Percentiles rank a stretch among this genome's conserved stretches.
These are phyloP conservation scores for Fagus crenata DNA, from an alignment of 306 rosid genomes.

Conservation along the genomic window DNA sequence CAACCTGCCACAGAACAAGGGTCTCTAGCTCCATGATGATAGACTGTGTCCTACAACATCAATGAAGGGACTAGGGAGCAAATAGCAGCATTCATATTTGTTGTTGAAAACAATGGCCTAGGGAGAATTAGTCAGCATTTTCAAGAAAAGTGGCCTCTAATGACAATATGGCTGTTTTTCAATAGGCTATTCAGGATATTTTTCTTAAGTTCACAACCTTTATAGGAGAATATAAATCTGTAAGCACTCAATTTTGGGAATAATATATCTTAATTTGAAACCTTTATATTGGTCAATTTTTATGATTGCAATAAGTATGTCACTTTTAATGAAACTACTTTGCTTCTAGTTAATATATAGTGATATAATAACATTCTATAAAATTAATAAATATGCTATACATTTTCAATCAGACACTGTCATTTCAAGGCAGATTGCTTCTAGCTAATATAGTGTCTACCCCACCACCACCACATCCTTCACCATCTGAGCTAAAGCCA, in stretches of 20 bases:
- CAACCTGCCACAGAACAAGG: conserved; percentile 29
- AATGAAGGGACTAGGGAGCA: not conserved
- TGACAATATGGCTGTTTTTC: not conserved
- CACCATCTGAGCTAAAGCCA: no score
- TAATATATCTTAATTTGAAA: no score
- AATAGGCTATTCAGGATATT: not conserved
- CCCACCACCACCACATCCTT: no score
- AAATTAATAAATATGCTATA: no score
- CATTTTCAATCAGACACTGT: no score
- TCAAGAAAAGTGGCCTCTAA: not conserved
- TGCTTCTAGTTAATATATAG: no score
- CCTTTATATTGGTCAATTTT: no score
- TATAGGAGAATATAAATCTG: not conserved
- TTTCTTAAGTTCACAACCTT: not conserved
- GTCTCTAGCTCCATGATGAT: conserved; percentile 36
- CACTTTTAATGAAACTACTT: no score
- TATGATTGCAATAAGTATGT: no score
- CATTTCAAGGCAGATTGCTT: no score
- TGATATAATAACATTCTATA: no score
- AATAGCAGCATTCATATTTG: conserved; percentile 18
- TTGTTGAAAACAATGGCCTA: conserved; percentile 5
- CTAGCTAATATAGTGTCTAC: no score
- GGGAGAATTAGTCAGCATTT: not conserved
- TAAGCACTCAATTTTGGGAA: not conserved
- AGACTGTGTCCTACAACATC: conserved; percentile 37